Percentiles rank a stretch among this genome's conserved stretches.
These are phyloP conservation scores for Boechera retrofracta DNA, from an alignment of 345 rosid genomes.

Conservation along the genomic window DNA sequence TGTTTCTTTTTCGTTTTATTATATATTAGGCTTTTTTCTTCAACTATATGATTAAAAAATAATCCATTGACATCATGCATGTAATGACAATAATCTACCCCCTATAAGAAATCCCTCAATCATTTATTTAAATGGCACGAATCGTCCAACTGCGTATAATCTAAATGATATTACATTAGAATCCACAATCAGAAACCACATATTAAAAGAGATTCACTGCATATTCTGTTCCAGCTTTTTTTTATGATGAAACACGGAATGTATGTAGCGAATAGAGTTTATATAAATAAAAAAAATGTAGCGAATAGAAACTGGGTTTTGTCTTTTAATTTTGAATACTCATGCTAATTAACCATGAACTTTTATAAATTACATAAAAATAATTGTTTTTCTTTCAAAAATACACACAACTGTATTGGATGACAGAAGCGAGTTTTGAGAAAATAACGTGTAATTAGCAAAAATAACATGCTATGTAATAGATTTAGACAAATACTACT, in stretches of 20 bases:
- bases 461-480: too few relatives aligned
- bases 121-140: constrained; percentile 5
- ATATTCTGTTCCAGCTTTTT: not conserved
- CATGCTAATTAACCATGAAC: not conserved
- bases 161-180: not conserved
- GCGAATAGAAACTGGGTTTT: not conserved
- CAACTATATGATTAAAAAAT: constrained; percentile 19
- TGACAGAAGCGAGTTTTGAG: too few relatives aligned
- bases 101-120: not conserved
- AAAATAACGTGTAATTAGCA: too few relatives aligned
- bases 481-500: not conserved
- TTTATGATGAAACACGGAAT: not conserved
- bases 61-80: constrained; percentile 24
- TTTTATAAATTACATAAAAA: not conserved
- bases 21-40: not conserved
- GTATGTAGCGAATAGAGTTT: not conserved
- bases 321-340: not conserved
- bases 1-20: not conserved
- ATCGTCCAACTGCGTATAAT: constrained; percentile 9
- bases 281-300: not conserved
- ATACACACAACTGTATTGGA: not conserved
- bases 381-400: not conserved
- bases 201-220: constrained; percentile 27
- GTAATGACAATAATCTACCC: constrained; percentile 27
- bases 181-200: not conserved